A percentile compares a stretch with the other conserved stretches of the same genome.
These are phyloP conservation scores for Aspergillus nidulans DNA, from an alignment of 495 filamentous ascomycete genomes.

Conservation along the genomic window DNA sequence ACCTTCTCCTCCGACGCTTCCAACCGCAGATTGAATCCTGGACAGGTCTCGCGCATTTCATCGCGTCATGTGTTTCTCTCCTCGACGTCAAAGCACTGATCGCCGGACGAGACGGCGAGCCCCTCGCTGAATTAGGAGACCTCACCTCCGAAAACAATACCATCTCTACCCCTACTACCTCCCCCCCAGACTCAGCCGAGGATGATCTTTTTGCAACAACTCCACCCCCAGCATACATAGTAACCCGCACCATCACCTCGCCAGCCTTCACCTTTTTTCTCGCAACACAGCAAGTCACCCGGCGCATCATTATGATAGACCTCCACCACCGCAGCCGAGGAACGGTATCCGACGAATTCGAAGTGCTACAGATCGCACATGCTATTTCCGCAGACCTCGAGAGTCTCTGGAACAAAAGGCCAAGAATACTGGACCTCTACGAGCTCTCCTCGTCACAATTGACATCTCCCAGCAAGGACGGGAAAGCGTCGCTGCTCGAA, in stretches of 20 bases:
- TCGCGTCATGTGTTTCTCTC: constrained; percentile 35
- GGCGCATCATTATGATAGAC: constrained; percentile 36
- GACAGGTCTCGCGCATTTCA: constrained; percentile 27
- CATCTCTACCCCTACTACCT: not conserved
- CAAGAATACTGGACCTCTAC: constrained; percentile 34
- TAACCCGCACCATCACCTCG: constrained; percentile 31
- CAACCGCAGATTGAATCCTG: constrained; percentile 25
- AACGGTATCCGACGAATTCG: constrained; percentile 39
- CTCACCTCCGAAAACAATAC: constrained; percentile 3
- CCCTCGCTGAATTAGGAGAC: constrained; percentile 30
- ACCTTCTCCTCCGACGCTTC: constrained; percentile 34
- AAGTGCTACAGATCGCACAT: constrained; percentile 40
- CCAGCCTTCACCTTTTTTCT: constrained; percentile 35
- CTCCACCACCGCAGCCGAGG: constrained; percentile 40
- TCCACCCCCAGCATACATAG: constrained; percentile 26
- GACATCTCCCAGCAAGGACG: not conserved
- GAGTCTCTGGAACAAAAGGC: constrained; percentile 33
- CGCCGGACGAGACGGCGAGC: constrained; percentile 38
- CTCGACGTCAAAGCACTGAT: constrained; percentile 41
- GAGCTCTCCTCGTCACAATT: constrained; percentile 15
- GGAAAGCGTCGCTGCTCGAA: constrained; percentile 19
- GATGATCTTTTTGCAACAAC: constrained; percentile 20
- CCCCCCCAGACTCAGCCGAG: constrained; percentile 1
- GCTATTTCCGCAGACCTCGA: constrained; percentile 38
- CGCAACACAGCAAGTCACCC: constrained; percentile 34